A percentile compares a stretch with the other conserved stretches of the same genome.
These are phyloP conservation scores for Fusarium sp. DNA, from an alignment of 2,329 filamentous ascomycete species.

Conservation along the genomic window DNA sequence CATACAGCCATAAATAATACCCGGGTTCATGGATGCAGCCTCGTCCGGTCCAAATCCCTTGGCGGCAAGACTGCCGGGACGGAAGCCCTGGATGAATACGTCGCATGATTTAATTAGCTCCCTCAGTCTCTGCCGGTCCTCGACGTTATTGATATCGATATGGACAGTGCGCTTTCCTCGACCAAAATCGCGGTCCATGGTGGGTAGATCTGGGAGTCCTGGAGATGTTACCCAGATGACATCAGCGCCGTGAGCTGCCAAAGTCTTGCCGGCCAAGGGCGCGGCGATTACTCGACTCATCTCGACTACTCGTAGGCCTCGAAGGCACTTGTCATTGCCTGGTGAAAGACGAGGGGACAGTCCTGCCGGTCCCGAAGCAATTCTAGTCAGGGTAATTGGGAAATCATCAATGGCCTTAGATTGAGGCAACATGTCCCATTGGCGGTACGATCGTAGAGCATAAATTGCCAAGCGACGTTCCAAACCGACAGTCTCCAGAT, in stretches of 20 bases:
- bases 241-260: conserved; percentile 1
- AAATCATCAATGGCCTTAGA: neutral
- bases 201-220: neutral
- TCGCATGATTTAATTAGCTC: neutral
- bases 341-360: neutral
- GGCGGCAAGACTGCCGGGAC: neutral
- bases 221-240: neutral
- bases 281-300: conserved; percentile 4
- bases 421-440: conserved; percentile 2
- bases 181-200: neutral
- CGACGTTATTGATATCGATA: neutral
- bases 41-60: neutral
- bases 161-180: neutral
- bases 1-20: neutral
- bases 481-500: neutral
- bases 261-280: neutral
- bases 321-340: neutral
- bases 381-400: neutral
- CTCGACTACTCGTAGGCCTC: conserved; percentile 1
- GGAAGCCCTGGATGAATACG: conserved; percentile 1
- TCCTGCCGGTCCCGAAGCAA: neutral
- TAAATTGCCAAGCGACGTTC: neutral
- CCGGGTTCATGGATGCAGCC: neutral
- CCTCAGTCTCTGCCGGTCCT: neutral
- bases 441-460: neutral